phyloP scores from a whole-genome alignment of 148 eudicot species.

The Fallopia convolvulus region DNA sequence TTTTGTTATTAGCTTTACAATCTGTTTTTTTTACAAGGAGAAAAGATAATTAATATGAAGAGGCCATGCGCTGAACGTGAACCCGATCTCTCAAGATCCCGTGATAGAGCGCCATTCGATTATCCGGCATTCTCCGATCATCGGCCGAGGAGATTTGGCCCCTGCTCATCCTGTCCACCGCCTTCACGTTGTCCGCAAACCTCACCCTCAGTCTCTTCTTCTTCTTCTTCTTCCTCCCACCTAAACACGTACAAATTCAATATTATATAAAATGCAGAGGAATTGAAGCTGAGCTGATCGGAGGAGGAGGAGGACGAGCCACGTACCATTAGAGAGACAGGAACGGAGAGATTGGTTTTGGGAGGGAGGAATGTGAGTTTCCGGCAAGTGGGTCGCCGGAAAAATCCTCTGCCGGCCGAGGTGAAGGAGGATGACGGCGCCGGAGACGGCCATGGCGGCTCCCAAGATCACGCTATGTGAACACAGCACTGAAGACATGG shows the following conservation, averaged over 20 bases:
- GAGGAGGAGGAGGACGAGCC: background rate
- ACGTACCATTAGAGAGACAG: slow-evolving; percentile 44
- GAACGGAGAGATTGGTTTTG: slow-evolving; percentile 27
- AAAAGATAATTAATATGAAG: slow-evolving; percentile 19
- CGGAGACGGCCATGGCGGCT: slow-evolving; percentile 64
- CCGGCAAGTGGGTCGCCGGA: slow-evolving; percentile 18
- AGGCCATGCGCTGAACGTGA: slow-evolving; percentile 24
- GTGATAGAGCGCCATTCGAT: slow-evolving; percentile 46
- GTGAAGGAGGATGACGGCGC: slow-evolving; percentile 42
- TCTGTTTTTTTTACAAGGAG: background rate
- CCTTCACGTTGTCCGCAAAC: slow-evolving; percentile 51
- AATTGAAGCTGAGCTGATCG: background rate
- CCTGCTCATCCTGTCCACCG: slow-evolving; percentile 19
- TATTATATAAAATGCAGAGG: background rate
- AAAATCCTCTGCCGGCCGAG: slow-evolving; percentile 25
- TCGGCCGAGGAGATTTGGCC: slow-evolving; percentile 11
- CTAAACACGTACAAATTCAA: slow-evolving; percentile 12
- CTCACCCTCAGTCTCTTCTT: slow-evolving; percentile 53
- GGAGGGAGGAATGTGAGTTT: slow-evolving; percentile 11
- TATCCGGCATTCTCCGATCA: slow-evolving; percentile 34
- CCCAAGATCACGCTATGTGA: slow-evolving; percentile 47
- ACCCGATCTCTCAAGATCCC: slow-evolving; percentile 56
- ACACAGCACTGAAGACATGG: slow-evolving; percentile 32
- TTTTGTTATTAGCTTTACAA: background rate
- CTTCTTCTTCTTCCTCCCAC: slow-evolving; percentile 22